phyloP scores from a whole-genome alignment of 805 yeast genomes.

The Clavispora carvajalis region DNA sequence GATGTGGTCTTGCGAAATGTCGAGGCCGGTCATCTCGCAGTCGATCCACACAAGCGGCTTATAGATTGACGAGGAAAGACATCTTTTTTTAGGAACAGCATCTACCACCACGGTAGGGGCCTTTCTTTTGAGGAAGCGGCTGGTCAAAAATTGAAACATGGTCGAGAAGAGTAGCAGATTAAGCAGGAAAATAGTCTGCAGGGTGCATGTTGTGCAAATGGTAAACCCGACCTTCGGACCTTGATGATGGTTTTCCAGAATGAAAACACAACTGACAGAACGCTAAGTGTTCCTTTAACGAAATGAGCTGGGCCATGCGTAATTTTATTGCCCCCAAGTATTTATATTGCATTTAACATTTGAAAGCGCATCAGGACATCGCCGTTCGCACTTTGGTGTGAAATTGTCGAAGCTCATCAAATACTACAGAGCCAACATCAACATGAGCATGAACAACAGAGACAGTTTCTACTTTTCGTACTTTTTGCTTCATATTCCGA shows the following conservation, averaged over 20 bases:
- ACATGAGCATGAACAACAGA: slow-evolving; percentile 10
- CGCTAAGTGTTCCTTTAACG: too few species aligned
- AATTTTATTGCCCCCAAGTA: neutral
- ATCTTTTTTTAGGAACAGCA: neutral
- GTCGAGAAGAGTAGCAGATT: neutral
- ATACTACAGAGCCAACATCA: neutral
- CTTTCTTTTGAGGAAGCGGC: slow-evolving; percentile 6
- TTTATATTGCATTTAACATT: neutral
- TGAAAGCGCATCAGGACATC: too few species aligned
- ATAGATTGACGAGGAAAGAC: slow-evolving; percentile 7
- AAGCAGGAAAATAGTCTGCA: neutral
- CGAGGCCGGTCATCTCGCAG: slow-evolving; percentile 97
- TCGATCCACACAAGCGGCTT: slow-evolving; percentile 84
- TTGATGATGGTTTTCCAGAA: neutral
- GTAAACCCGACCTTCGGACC: neutral
- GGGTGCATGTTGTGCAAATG: neutral
- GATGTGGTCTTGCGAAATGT: slow-evolving; percentile 71
- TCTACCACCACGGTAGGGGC: slow-evolving; percentile 2
- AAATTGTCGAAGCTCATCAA: neutral
- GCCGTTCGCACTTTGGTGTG: neutral
- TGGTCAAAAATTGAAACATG: slow-evolving; percentile 10
- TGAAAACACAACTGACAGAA: neutral
- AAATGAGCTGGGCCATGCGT: too few species aligned
- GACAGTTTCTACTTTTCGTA: slow-evolving; percentile 47
- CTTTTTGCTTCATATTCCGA: slow-evolving; percentile 64